Conservation (phyloP, 495 filamentous ascomycete genomes). For the Penicillium crystallinum region DNA sequence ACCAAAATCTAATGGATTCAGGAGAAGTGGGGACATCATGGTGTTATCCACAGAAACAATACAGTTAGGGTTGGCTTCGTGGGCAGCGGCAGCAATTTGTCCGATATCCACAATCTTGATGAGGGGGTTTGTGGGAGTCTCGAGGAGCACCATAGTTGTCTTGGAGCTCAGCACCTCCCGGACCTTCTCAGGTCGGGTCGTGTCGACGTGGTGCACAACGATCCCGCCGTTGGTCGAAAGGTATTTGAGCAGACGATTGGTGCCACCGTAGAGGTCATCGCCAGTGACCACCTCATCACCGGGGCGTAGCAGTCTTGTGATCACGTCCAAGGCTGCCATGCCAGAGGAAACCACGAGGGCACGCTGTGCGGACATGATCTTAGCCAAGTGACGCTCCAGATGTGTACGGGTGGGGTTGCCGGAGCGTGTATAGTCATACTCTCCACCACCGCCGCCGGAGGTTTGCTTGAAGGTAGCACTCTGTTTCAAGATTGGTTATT, state of each 20-base stretch:
- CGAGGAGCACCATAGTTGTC: slow-evolving; percentile 93
- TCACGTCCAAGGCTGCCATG: slow-evolving; percentile 96
- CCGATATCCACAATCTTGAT: slow-evolving; percentile 97
- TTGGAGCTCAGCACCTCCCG: slow-evolving; percentile 62
- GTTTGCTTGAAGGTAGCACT: slow-evolving; percentile 96
- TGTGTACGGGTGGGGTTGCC: slow-evolving; percentile 96
- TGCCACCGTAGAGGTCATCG: slow-evolving; percentile 94
- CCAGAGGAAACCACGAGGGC: slow-evolving; percentile 90
- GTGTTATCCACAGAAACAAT: slow-evolving; percentile 95
- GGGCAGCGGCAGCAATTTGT: slow-evolving; percentile 64
- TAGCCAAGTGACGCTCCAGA: slow-evolving; percentile 92
- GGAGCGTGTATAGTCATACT: slow-evolving; percentile 97
- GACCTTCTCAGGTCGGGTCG: slow-evolving; percentile 67
- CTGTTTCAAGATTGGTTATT: slow-evolving; percentile 36
- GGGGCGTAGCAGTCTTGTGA: slow-evolving; percentile 85
- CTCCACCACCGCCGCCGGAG: slow-evolving; percentile 66
- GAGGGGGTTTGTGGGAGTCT: slow-evolving; percentile 94
- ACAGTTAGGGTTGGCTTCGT: slow-evolving; percentile 73
- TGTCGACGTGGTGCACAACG: slow-evolving; percentile 93
- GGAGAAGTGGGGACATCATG: slow-evolving; percentile 92
- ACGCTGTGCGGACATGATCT: slow-evolving; percentile 94
- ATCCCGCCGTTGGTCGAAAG: slow-evolving; percentile 82
- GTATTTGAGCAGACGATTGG: slow-evolving; percentile 89
- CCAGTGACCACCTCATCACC: slow-evolving; percentile 97
- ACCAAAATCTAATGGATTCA: slow-evolving; percentile 87